A percentile compares a stretch with the other conserved stretches of the same genome.
phyloP scores from a whole-genome alignment of 1,139 yeast species.

The Blastobotrys capitulatus region DNA sequence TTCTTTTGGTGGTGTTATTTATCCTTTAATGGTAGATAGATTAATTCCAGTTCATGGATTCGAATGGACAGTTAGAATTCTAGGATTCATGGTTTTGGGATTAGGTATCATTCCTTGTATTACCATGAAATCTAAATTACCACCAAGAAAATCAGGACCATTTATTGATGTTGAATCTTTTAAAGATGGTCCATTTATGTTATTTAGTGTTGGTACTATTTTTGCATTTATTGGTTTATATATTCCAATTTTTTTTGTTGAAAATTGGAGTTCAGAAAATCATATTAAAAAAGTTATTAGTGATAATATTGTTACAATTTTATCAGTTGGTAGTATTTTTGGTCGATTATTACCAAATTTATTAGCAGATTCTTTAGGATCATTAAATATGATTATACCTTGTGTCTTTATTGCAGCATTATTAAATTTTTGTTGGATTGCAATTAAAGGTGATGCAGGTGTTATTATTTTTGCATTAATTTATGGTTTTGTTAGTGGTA shows the following conservation, averaged over 20 bases:
- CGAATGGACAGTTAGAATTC: slow-evolving; percentile 31
- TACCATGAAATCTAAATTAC: slow-evolving; percentile 25
- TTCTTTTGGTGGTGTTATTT: slow-evolving; percentile 39
- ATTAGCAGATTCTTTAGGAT: slow-evolving; percentile 35
- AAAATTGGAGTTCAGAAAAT: slow-evolving; percentile 27
- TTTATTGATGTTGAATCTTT: slow-evolving; percentile 29
- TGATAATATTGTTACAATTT: slow-evolving; percentile 41
- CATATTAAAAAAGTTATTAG: slow-evolving; percentile 23
- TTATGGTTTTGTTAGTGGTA: slow-evolving; percentile 48
- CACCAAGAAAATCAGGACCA: slow-evolving; percentile 30
- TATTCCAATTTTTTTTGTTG: slow-evolving; percentile 34
- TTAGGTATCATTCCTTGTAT: slow-evolving; percentile 22
- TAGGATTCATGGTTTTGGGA: slow-evolving; percentile 29
- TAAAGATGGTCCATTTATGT: slow-evolving; percentile 28
- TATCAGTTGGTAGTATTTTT: slow-evolving; percentile 44
- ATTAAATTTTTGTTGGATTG: slow-evolving; percentile 34
- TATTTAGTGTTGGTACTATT: slow-evolving; percentile 27
- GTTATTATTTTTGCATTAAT: slow-evolving; percentile 36
- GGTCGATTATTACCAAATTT: slow-evolving; percentile 50
- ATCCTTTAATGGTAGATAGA: slow-evolving; percentile 29
- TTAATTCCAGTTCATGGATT: slow-evolving; percentile 30
- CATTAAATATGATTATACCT: slow-evolving; percentile 37
- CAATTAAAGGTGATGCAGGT: slow-evolving; percentile 42
- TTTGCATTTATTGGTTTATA: slow-evolving; percentile 34
- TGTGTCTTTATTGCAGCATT: slow-evolving; percentile 21